Evolutionary conservation across 805 yeast genomes (phyloP).

Genomic region (Lachancea dasiensis): DNA sequence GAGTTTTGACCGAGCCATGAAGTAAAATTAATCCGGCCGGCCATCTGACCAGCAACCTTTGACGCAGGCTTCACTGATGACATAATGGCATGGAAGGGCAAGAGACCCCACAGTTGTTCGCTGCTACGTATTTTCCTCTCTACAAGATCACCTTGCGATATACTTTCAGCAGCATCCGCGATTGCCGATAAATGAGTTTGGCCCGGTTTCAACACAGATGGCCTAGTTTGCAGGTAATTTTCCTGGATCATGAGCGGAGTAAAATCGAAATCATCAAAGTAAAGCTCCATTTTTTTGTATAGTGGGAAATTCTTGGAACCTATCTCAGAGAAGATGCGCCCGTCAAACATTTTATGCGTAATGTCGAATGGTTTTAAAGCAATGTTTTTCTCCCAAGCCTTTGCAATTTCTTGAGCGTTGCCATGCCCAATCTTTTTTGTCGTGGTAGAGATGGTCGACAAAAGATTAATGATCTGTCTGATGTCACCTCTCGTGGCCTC

Average conservation of each 20-base stretch:
- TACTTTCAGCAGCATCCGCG: conserved; percentile 77
- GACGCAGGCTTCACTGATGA: conserved; percentile 80
- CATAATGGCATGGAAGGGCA: conserved; percentile 85
- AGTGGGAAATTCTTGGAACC: conserved; percentile 47
- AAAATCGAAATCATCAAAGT: conserved; percentile 91
- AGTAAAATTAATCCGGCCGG: conserved; percentile 71
- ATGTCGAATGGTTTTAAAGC: conserved; percentile 90
- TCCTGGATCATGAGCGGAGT: conserved; percentile 96
- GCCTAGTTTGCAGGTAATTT: conserved; percentile 69
- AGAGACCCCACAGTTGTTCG: conserved; percentile 89
- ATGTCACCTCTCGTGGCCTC: conserved; percentile 85
- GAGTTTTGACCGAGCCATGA: conserved; percentile 89
- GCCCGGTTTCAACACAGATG: conserved; percentile 41
- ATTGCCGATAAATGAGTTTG: conserved; percentile 53
- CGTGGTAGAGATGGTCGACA: conserved; percentile 79
- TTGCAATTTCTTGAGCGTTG: conserved; percentile 56
- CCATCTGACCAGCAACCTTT: conserved; percentile 62
- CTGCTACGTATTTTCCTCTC: conserved; percentile 79
- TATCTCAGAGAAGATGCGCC: conserved; percentile 46
- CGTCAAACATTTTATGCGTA: conserved; percentile 57
- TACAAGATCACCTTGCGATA: conserved; percentile 78
- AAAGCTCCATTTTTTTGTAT: conserved; percentile 79
- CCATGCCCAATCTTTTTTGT: conserved; percentile 50
- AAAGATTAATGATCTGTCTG: conserved; percentile 84
- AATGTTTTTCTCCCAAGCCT: conserved; percentile 85